Evolutionary conservation across 208 protist genomes (phyloP).

Genomic region (Trypanosoma melophagium): DNA sequence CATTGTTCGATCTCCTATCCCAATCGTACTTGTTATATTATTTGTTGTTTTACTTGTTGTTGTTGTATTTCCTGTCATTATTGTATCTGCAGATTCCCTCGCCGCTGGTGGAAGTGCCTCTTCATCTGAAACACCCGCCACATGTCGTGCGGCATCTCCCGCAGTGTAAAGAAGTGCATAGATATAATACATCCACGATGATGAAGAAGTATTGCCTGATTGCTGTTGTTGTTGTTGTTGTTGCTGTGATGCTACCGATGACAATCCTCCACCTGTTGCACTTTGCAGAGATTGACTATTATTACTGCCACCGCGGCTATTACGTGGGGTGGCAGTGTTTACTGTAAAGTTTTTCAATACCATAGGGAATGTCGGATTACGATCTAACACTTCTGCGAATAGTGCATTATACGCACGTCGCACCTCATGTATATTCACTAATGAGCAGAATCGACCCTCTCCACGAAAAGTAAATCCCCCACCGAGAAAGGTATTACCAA

Average conservation of each 20-base stretch:
- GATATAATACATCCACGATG: constrained; percentile 36
- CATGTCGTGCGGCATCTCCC: constrained; percentile 41
- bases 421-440: constrained; percentile 54
- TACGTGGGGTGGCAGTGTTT: not conserved
- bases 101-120: constrained; percentile 41
- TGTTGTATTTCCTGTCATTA: constrained; percentile 12
- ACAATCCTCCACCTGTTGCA: not conserved
- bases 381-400: constrained; percentile 31
- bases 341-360: not conserved
- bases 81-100: not conserved
- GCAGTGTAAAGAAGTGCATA: constrained; percentile 44
- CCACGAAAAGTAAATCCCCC: constrained; percentile 38
- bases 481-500: constrained; percentile 38
- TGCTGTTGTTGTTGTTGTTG: constrained; percentile 1
- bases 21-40: not conserved
- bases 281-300: constrained; percentile 17
- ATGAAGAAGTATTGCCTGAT: not conserved
- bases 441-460: constrained; percentile 31
- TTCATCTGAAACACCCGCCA: constrained; percentile 47
- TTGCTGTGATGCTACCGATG: not conserved
- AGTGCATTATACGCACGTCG: constrained; percentile 32
- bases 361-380: constrained; percentile 21
- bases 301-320: constrained; percentile 21
- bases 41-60: not conserved
- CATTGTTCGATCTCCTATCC: not conserved